phyloP scores from a whole-genome alignment of 176 grass and related monocot species.

The Ensete ventricosum region DNA sequence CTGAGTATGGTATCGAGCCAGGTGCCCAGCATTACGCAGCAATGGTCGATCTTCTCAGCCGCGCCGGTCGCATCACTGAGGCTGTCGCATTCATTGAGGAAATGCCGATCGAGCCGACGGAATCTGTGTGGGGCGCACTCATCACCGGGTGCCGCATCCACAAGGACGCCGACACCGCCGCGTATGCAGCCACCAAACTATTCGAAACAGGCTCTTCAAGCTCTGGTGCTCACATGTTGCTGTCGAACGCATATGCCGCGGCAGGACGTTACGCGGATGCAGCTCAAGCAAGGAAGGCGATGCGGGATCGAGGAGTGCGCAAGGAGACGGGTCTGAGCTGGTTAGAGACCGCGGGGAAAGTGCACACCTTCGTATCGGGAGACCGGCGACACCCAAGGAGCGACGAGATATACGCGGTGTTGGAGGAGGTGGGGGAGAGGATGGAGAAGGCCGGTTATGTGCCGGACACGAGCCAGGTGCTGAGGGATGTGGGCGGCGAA shows the following conservation, averaged over 20 bases:
- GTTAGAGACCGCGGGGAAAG: slow-evolving; percentile 62
- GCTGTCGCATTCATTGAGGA: slow-evolving; percentile 60
- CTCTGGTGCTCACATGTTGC: slow-evolving; percentile 75
- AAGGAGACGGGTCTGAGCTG: slow-evolving; percentile 92
- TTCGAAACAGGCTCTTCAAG: slow-evolving; percentile 57
- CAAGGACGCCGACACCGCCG: slow-evolving; percentile 66
- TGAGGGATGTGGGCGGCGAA: slow-evolving; percentile 61
- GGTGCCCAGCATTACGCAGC: slow-evolving; percentile 64
- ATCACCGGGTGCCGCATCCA: slow-evolving; percentile 79
- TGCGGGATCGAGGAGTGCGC: slow-evolving; percentile 74
- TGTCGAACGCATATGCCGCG: slow-evolving; percentile 68
- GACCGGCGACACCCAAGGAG: slow-evolving; percentile 61
- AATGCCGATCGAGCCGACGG: slow-evolving; percentile 86
- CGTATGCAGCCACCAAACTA: slow-evolving; percentile 48
- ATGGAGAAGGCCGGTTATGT: slow-evolving; percentile 82
- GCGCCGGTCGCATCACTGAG: slow-evolving; percentile 57
- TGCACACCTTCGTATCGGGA: slow-evolving; percentile 78
- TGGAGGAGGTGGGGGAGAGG: slow-evolving; percentile 61
- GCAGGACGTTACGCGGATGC: slow-evolving; percentile 66
- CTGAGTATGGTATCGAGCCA: slow-evolving; percentile 37
- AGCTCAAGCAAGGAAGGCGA: slow-evolving; percentile 67
- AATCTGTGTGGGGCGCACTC: slow-evolving; percentile 78
- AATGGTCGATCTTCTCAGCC: slow-evolving; percentile 87
- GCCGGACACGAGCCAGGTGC: slow-evolving; percentile 58
- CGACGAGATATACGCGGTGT: slow-evolving; percentile 50